Evolutionary conservation across 1,284 basidiomycete species (phyloP), one percentile per base, ranked within the genome.

Genomic region (Puccinia coronata): DNA sequence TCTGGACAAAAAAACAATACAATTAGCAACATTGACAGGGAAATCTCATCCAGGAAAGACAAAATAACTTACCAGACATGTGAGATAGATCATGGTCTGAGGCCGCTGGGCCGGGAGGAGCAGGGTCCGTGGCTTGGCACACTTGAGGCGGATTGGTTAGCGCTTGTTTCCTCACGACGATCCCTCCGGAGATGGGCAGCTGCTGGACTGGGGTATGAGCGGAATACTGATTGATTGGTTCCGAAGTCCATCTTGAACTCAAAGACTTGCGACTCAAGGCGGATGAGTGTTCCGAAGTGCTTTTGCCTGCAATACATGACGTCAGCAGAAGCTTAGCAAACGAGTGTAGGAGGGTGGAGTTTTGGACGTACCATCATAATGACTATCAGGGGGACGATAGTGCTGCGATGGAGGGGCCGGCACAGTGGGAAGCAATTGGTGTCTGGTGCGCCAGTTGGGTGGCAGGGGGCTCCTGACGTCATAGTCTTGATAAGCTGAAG

Each of bases 361-460:
- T 43, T 67, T 53, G 47, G 28, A 73, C 71, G 14, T 73, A 73
- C 71, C 53, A 25, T 73, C 51, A 41, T 73, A 43, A 25, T 73
- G 34, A 18, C 20, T 57, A 8, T 34, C 55, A 25, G 36, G 34
- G n/a, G 49, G 51, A 14, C 36, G 72, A 43, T 55, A 74, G 72
- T 55, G 57, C 34, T 80, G 78, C 39, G 55, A 20, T 18, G 55
- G 57, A 9, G 70, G 55, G 18, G 39, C 67, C 11, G 77, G 77
- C 31, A 55, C 59, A 53, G 55, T 39, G 18, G 78, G 78, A n/a
- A 80, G 49, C 11, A 70, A 80, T 53, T 80, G 78, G 47, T 80
- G 69, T 12, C 78, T 76, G 16, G 73, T 63, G 25, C 73, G 73
- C 72, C 72, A 74, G 23, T 55, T 28, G 11, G 51, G n/a, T n/a